Evolutionary conservation across 805 yeast genomes (phyloP).

Genomic region (Metschnikowia corniflorae): DNA sequence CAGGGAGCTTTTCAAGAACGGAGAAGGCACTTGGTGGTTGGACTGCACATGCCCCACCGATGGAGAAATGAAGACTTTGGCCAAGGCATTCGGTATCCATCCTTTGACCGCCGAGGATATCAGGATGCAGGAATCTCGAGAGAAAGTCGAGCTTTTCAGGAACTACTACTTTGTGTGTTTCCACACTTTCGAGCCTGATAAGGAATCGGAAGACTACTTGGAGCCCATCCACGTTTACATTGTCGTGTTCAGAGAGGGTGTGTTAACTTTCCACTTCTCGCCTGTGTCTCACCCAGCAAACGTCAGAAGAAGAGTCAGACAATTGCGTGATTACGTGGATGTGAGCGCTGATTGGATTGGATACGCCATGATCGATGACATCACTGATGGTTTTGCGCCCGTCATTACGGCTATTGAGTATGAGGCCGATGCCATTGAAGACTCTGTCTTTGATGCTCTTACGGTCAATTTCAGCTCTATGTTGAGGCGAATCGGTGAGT

Average conservation of each 20-base stretch:
- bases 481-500: conserved; percentile 81
- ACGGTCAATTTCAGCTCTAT: conserved; percentile 71
- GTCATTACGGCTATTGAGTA: conserved; percentile 72
- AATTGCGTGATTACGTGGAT: conserved; percentile 70
- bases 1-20: conserved; percentile 64
- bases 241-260: conserved; percentile 58
- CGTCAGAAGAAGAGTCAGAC: conserved; percentile 79
- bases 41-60: conserved; percentile 95
- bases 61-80: conserved; percentile 84
- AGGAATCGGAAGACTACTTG: conserved; percentile 74
- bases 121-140: conserved; percentile 93
- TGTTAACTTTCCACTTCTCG: conserved; percentile 56
- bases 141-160: conserved; percentile 89
- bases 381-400: conserved; percentile 82
- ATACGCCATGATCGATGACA: conserved; percentile 78
- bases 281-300: conserved; percentile 60
- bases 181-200: conserved; percentile 90
- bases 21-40: conserved; percentile 90
- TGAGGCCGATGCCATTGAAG: conserved; percentile 81
- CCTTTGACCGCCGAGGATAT: conserved; percentile 98
- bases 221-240: conserved; percentile 71
- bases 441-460: conserved; percentile 77
- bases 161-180: conserved; percentile 93
- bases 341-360: conserved; percentile 82
- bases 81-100: conserved; percentile 95